A percentile compares a stretch with the other conserved stretches of the same genome.
These are phyloP conservation scores for Huntiella bhutanensis DNA, from an alignment of 2,329 filamentous ascomycete genomes.

Conservation along the genomic window DNA sequence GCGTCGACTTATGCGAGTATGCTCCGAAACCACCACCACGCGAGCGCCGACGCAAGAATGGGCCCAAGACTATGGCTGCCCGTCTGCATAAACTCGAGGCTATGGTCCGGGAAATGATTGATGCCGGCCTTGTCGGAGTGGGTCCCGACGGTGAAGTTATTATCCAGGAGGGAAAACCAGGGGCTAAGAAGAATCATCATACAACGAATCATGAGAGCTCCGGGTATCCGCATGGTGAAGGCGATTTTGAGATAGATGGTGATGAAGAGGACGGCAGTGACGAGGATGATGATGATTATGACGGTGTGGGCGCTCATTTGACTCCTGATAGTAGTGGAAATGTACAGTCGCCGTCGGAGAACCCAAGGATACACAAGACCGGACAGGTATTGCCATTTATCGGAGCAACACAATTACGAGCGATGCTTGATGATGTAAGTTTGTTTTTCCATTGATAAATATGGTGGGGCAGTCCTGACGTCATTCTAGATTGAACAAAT, in stretches of 20 bases:
- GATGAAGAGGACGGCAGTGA: not conserved
- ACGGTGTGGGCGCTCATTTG: not conserved
- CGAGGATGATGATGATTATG: constrained; percentile 2
- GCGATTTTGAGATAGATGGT: not conserved
- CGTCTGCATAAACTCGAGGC: constrained; percentile 35
- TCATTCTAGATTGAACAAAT: constrained; percentile 34
- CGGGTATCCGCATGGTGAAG: not conserved
- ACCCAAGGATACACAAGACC: not conserved
- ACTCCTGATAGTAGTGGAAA: constrained; percentile 26
- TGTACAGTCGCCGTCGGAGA: not conserved
- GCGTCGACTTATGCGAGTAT: constrained; percentile 27
- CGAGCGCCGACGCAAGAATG: constrained; percentile 9
- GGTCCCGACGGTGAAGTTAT: constrained; percentile 4
- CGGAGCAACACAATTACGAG: constrained; percentile 40
- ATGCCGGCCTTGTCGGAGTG: constrained; percentile 17
- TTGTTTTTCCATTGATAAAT: not conserved
- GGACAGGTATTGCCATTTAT: constrained; percentile 30
- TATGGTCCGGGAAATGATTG: constrained; percentile 38
- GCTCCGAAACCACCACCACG: constrained; percentile 26
- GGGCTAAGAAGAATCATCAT: not conserved
- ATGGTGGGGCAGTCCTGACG: not conserved
- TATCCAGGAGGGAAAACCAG: not conserved
- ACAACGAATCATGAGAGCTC: not conserved
- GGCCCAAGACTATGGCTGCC: constrained; percentile 28
- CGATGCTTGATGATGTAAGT: constrained; percentile 39